Base-by-base conservation (phyloP, 108 stramenopile genomes). In the Nannochloropsis salina region DNA sequence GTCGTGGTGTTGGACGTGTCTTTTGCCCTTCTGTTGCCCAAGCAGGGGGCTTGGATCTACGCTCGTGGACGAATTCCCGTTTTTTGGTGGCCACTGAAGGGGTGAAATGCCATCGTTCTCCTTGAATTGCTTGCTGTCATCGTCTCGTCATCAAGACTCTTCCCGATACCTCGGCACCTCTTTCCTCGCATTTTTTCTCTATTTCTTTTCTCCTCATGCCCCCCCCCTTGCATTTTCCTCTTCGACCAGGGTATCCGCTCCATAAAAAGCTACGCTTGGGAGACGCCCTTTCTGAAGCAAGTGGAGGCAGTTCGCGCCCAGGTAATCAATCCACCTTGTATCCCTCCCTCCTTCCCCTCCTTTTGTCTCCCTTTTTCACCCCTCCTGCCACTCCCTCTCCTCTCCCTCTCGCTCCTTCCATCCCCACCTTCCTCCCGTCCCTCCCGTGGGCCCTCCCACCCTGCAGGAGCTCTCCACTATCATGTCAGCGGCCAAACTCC, bases 181-280 rank as follows among this genome's bases (percentile, higher is more conserved):
- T 15, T 15, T 51, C 47, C 47, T 15, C 47, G 10, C 47, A 10
- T 15, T 51, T 15, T 1, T 15, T 51, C 47, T 15, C 47, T 51
- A 10, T 15, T 15, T 51, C 1, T 15, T 15, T 51, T 15, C 47
- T 15, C 15, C 47, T 15, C 47, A 12, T 15, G 12, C 1, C 47
- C 47, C 47, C 15, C 47, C 47, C 47, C 47, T 15, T 51, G 12
- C 47, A 10, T 51, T 15, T 51, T 15, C 47, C 47, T 51, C 47
- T 1, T 15, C 15, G 12, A 10, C 10, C 47, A 51, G 47, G 91
- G 91, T 18, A 91, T 91, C 41, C 90, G 90, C 1, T 89, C 89
- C 11, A 87, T 91, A 45, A 91, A 91, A 89, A 91, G 86, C 88
- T 91, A 91, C 81, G 88, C 87, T 80, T 91, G 91, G 91, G 91